Percentiles rank a stretch among this genome's conserved stretches.
phyloP scores from a whole-genome alignment of 2,329 filamentous ascomycete genomes.

The Coniochaeta sp. region DNA sequence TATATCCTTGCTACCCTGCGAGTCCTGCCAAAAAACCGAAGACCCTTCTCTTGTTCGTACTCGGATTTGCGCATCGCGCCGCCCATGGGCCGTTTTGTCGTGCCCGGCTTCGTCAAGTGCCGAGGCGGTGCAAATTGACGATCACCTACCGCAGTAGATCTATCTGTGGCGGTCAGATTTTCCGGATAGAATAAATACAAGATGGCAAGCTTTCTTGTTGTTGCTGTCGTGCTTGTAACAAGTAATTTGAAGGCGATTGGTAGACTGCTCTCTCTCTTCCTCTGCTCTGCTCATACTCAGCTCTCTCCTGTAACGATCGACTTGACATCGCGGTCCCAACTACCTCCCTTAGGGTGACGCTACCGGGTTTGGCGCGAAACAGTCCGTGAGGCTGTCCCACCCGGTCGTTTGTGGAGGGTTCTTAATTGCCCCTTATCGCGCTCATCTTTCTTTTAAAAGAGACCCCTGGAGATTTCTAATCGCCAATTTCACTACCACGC shows the following conservation, averaged over 20 bases:
- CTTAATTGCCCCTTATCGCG: neutral
- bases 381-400: neutral
- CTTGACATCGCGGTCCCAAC: neutral
- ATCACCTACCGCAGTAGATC: neutral
- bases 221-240: too few relatives aligned
- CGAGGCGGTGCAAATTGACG: neutral
- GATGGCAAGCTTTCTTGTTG: neutral
- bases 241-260: neutral
- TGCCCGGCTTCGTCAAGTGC: neutral
- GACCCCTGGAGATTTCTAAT: conserved; percentile 1
- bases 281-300: neutral
- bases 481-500: neutral
- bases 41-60: neutral
- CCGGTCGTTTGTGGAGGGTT: neutral
- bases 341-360: neutral
- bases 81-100: neutral
- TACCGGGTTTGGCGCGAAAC: neutral
- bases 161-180: neutral
- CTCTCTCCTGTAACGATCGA: neutral
- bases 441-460: neutral
- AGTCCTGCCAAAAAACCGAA: neutral
- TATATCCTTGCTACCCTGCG: neutral
- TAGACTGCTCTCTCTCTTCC: neutral
- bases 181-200: neutral
- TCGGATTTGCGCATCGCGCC: neutral